Evolutionary conservation across 768 basidiomycete genomes (phyloP), one percentile per base, ranked within the genome.

Genomic region (Agaricus blazei): DNA sequence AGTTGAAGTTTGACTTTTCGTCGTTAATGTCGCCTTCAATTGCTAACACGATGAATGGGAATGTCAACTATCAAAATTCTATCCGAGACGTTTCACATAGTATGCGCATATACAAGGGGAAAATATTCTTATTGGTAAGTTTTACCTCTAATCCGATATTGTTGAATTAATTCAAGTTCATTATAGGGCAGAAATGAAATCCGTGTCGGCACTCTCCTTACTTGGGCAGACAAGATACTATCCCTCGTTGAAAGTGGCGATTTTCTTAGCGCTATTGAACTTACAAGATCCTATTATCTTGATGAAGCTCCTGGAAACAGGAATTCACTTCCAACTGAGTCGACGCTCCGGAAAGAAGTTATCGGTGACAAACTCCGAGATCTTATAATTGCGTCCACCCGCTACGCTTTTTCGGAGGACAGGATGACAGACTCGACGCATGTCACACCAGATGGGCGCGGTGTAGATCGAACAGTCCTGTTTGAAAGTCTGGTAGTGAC

Each of bases 141-240:
- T 37, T 12, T 28, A 2, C 14, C n/a, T 7, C 26, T 38, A 23
- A 3, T 28, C n/a, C 36, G 49, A 52, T 12, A 14, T 14, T 54
- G 26, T 14, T 26, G 24, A 12, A 6, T 45, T 60, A 43, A 60
- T 44, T 14, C 44, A 52, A 46, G 58, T 27, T 8, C 52, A 48
- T 23, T n/a, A 31, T 51, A 90, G 92, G 80, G 82, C 46, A 76
- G 77, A 50, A 75, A 84, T 54, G 81, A 81, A 47, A 59, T 98
- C 1, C 78, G 81, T 65, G 93, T 89, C 2, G 97, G 93, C 27
- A 90, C 88, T 2, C 75, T 98, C 23, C 74, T 94, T 29, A 92
- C 93, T 1, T 99, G 97, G 97, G 93, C 96, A 4, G 97, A 99
- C 67, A 84, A 88, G 43, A 86, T 98, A 24, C 74, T 99, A 43